Conservation (phyloP, 352 stramenopile genomes). For the Aphanomyces euteiches region DNA sequence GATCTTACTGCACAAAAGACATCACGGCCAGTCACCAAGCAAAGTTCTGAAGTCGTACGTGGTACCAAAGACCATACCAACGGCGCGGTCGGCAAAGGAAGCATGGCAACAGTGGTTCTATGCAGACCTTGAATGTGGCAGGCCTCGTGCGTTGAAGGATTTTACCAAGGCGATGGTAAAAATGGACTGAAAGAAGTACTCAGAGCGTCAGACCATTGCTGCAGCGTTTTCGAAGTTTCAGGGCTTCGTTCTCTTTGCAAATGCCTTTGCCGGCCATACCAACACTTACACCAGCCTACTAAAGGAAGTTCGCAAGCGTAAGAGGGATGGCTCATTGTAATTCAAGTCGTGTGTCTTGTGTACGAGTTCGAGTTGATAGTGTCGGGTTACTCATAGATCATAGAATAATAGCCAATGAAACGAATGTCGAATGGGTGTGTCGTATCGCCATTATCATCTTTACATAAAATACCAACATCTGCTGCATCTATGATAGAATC, state of each 20-base stretch:
- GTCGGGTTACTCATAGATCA: too few relatives aligned
- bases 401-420: too few relatives aligned
- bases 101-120: neutral
- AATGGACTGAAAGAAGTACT: constrained; percentile 15
- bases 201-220: constrained; percentile 2
- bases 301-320: constrained; percentile 5
- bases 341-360: too few relatives aligned
- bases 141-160: constrained; percentile 1
- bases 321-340: constrained; percentile 4
- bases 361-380: too few relatives aligned
- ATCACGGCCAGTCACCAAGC: neutral
- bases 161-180: constrained; percentile 6
- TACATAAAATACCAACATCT: too few relatives aligned
- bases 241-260: neutral
- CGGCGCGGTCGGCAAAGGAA: too few relatives aligned
- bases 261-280: constrained; percentile 1
- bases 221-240: constrained; percentile 10
- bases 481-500: too few relatives aligned
- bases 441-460: too few relatives aligned
- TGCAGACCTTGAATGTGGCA: constrained; percentile 1
- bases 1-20: neutral
- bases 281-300: constrained; percentile 2
- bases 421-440: too few relatives aligned
- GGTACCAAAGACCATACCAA: neutral
- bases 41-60: neutral